Conservation (phyloP, 768 basidiomycete species). For the Collybia sordida region DNA sequence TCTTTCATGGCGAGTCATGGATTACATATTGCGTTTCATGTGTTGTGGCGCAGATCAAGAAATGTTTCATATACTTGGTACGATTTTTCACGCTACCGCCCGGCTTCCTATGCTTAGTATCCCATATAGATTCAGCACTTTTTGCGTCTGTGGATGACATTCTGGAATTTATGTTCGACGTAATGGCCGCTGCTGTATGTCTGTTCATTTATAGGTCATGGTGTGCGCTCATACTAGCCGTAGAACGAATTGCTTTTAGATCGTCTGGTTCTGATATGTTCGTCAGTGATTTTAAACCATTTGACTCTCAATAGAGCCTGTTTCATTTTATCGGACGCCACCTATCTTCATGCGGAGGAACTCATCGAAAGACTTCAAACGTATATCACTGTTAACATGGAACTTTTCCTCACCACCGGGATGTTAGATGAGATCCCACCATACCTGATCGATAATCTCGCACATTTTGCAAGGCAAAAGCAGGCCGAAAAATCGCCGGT, state of each 20-base stretch:
- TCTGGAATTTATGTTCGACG: conserved; percentile 83
- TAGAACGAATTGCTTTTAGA: conserved; percentile 91
- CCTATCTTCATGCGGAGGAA: conserved; percentile 67
- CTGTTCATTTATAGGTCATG: background rate
- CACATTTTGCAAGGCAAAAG: conserved; percentile 49
- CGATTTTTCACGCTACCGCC: conserved; percentile 16
- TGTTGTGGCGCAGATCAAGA: conserved; percentile 69
- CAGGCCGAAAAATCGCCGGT: conserved; percentile 71
- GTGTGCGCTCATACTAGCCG: conserved; percentile 3
- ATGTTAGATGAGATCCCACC: conserved; percentile 76
- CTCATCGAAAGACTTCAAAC: conserved; percentile 72
- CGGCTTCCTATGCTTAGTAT: background rate
- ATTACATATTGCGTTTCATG: conserved; percentile 71
- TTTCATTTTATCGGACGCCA: conserved; percentile 79
- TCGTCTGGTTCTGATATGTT: conserved; percentile 81
- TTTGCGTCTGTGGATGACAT: conserved; percentile 70
- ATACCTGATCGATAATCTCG: conserved; percentile 66
- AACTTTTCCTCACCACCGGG: conserved; percentile 78
- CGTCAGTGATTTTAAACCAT: conserved; percentile 65
- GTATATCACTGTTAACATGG: conserved; percentile 83
- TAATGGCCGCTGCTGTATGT: conserved; percentile 82
- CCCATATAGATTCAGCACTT: conserved; percentile 53
- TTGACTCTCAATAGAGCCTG: conserved; percentile 76
- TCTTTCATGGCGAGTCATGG: conserved; percentile 70
- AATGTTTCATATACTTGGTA: conserved; percentile 73